Evolutionary conservation across 768 basidiomycete genomes (phyloP).

Genomic region (Termitomyces sp.): DNA sequence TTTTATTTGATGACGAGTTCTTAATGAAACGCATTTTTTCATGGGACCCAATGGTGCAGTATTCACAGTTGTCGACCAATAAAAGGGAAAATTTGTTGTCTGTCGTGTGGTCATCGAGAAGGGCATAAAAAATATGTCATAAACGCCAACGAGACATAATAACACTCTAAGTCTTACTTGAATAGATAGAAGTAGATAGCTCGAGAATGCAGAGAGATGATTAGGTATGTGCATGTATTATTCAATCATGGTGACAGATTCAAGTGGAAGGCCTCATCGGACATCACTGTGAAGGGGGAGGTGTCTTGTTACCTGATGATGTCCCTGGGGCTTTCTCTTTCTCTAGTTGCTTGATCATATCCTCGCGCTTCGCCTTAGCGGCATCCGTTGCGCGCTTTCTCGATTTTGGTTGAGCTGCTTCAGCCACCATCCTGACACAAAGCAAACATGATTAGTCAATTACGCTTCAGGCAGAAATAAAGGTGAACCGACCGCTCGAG

Average conservation of each 20-base stretch:
- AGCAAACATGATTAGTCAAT: not conserved
- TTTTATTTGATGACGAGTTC: no score
- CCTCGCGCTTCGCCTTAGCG: slow-evolving; percentile 35
- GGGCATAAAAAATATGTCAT: not conserved
- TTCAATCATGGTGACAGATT: not conserved
- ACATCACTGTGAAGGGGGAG: slow-evolving; percentile 4
- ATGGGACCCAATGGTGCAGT: no score
- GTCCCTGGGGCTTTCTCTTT: slow-evolving; percentile 15
- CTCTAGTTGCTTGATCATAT: slow-evolving; percentile 26
- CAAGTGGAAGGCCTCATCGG: not conserved
- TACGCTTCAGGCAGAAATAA: not conserved
- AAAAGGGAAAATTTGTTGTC: no score
- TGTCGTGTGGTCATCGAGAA: no score
- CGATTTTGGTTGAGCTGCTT: slow-evolving; percentile 71
- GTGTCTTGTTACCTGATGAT: slow-evolving; percentile 6
- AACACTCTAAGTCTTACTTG: not conserved
- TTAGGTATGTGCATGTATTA: slow-evolving; percentile 2
- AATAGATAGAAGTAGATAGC: slow-evolving; percentile 3
- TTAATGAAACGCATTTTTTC: no score
- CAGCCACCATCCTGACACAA: slow-evolving; percentile 72
- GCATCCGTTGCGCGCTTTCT: slow-evolving; percentile 39
- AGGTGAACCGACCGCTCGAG: slow-evolving; percentile 71
- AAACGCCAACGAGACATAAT: not conserved
- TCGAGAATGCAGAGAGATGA: not conserved
- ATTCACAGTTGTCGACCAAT: no score